Base-by-base conservation (phyloP, 1,139 yeast species). In the Wickerhamomyces sp. region DNA sequence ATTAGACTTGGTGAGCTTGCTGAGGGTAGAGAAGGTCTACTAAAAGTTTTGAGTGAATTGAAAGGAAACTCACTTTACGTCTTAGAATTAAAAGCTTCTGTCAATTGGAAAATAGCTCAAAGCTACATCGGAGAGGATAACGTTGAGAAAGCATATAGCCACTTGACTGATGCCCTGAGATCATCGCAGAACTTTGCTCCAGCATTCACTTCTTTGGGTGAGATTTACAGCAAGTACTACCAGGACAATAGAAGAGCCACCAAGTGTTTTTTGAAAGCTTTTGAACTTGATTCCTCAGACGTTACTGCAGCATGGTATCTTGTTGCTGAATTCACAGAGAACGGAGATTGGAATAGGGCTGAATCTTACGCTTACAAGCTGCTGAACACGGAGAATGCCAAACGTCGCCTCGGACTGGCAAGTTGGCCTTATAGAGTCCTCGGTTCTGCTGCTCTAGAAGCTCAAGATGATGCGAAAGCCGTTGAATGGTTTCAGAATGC, bases 401-500 rank as follows among this genome's bases (percentile, higher is more conserved):
- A 73, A 37, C 66, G 78, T 39, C 60, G 66, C 22, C 55, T 85
- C 14, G 62, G 71, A 32, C 54, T 61, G 13, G 58, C 62, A 13
- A 57, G 61, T 10, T 91, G 98, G 98, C 96, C 96, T 0, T 85
- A 79, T 54, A 63, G 96, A 44, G 87, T 86, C 1, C 62, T 91
- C 28, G 98, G 97, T 1, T 76, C 88, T 45, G 75, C 85, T 3
- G 71, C 82, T 7, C 63, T 91, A 44, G 89, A 87, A 51, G 65
- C 62, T 19, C 86, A 80, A 45, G 80, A 84, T 46, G 87, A 78
- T 47, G 78, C 78, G 3, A 78, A 78, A 38, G 95, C 98, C 0
- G 80, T 89, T 29, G 91, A 85, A 55, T 79, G 85, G 75, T 88
- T 87, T 52, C 98, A 91, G 58, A 74, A 78, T 20, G 89, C 96